These are phyloP conservation scores for Melaleuca quinquenervia DNA, from an alignment of 345 rosid species.

Conservation along the genomic window DNA sequence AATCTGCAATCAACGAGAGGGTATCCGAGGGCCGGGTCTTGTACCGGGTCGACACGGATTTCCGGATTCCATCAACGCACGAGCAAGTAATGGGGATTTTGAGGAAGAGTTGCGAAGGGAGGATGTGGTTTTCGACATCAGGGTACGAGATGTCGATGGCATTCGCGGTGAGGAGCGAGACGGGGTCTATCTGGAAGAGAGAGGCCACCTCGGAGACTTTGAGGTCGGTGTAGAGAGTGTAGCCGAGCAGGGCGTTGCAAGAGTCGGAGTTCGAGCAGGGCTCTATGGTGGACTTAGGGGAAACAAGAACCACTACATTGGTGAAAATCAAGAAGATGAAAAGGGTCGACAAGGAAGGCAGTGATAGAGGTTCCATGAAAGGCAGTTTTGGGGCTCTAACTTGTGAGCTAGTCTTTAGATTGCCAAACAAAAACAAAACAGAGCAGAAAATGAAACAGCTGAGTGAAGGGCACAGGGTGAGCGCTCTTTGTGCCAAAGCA, in stretches of 20 bases:
- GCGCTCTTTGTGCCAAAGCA: background rate
- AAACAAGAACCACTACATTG: constrained; percentile 16
- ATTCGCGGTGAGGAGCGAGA: constrained; percentile 61
- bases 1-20: constrained; percentile 42
- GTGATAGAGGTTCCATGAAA: background rate
- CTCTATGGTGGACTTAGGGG: constrained; percentile 82
- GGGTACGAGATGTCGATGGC: constrained; percentile 89
- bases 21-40: constrained; percentile 84
- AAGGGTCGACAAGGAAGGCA: background rate
- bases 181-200: constrained; percentile 86
- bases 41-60: constrained; percentile 67
- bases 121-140: constrained; percentile 87
- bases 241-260: constrained; percentile 79
- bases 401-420: background rate
- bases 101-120: constrained; percentile 75
- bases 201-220: constrained; percentile 85
- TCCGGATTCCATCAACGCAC: constrained; percentile 85
- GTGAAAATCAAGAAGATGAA: constrained; percentile 14
- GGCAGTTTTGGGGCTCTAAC: background rate
- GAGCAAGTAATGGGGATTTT: constrained; percentile 72
- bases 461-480: background rate
- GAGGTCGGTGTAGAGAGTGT: constrained; percentile 89
- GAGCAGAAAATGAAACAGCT: background rate
- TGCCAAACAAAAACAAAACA: background rate
- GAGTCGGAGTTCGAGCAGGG: constrained; percentile 76